Base-by-base conservation (phyloP, 2,329 filamentous ascomycete genomes). In the Ustulina deusta region DNA sequence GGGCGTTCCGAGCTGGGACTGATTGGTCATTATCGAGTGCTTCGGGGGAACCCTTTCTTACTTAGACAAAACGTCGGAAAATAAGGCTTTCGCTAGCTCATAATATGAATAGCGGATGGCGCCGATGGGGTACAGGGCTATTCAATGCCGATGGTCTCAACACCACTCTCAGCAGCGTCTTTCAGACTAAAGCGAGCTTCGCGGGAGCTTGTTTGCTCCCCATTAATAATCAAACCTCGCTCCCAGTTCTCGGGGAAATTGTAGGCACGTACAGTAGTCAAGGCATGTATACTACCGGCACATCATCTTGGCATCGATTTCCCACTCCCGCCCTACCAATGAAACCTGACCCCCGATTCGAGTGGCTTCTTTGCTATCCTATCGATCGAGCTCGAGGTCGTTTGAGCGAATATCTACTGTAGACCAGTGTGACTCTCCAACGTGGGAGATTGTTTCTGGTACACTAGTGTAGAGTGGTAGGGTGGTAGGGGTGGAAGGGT, bases 311-410 rank as follows among this genome's bases (percentile, higher is more conserved):
- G 29, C 48, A 54, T 52, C 58, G 46, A 42, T 20, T 52, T n/a
- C 49, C 48, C 13, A 44, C 10, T 15, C 20, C 22, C 27, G 42
- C n/a, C 13, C 15, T 44, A 38, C 25, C 34, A 40, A 54, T 54
- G 40, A 29, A 56, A 17, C 40, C 17, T 17, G 15, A 20, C 48
- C 17, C 32, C 7, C 11, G n/a, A n/a, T 48, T 22, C 11, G 29
- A 57, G 56, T 56, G 42, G 51, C 32, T 20, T 63, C 52, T 29
- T 63, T 40, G n/a, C 51, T 58, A 17, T 42, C 52, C 44, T 44
- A 51, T 34, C 22, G 29, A 42, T 42, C 32, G 22, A 61, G 58
- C 36, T 42, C 34, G 22, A 20, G 11, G n/a, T 10, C 10, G 32
- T 49, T 36, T 38, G 29, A 7, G 57, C n/a, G 42, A 36, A 36